phyloP scores from a whole-genome alignment of 108 stramenopile genomes.

The Epipyxis sp. region DNA sequence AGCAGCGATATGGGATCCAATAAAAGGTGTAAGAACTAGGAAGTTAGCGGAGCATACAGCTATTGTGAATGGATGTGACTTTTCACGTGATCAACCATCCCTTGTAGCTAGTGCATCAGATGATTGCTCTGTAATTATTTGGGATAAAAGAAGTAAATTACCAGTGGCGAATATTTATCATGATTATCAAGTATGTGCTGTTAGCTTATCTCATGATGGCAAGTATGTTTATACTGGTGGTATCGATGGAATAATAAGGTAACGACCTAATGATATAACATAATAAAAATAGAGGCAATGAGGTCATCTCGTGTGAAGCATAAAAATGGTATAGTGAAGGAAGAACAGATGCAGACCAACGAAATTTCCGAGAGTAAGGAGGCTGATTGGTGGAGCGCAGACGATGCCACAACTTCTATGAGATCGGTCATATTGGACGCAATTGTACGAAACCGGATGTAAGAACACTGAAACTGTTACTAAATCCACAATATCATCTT shows the following conservation, averaged over 20 bases:
- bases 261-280: background rate
- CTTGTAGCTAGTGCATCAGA: slow-evolving; percentile 67
- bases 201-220: slow-evolving; percentile 64
- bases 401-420: too few species aligned
- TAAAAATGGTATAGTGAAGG: too few species aligned
- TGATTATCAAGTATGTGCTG: slow-evolving; percentile 71
- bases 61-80: slow-evolving; percentile 63
- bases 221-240: slow-evolving; percentile 70
- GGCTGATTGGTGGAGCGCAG: too few species aligned
- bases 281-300: background rate
- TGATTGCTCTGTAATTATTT: slow-evolving; percentile 65
- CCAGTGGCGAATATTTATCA: slow-evolving; percentile 47
- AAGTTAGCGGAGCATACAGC: slow-evolving; percentile 59
- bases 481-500: too few species aligned
- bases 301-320: too few species aligned
- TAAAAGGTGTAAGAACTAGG: slow-evolving; percentile 58
- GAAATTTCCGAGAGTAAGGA: too few species aligned
- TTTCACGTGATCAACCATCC: slow-evolving; percentile 40
- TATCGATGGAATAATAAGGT: slow-evolving; percentile 63
- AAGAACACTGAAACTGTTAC: too few species aligned
- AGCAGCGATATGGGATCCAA: slow-evolving; percentile 66
- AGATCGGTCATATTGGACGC: too few species aligned
- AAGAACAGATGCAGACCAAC: too few species aligned
- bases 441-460: too few species aligned
- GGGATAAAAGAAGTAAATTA: slow-evolving; percentile 66